Base-by-base conservation (phyloP, 2,329 filamentous ascomycete species). In the Hyphodiscus sp. region DNA sequence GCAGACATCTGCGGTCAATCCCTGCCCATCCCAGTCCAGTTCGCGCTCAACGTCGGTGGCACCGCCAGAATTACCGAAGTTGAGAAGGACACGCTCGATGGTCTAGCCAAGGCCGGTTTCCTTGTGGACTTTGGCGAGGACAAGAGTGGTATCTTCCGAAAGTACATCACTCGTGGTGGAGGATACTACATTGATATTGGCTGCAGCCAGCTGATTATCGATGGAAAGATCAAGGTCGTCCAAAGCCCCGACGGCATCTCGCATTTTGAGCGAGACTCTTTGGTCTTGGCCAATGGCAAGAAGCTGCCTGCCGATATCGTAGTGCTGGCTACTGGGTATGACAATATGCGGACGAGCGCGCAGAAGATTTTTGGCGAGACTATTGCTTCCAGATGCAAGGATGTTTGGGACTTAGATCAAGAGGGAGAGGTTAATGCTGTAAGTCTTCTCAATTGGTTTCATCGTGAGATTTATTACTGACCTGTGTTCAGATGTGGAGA, bases 151-250 rank as follows among this genome's bases (percentile, higher is more conserved):
- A 70, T 76, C 52, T 62, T 66, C 9, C 67, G 69, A 18, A 84
- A 84, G 64, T 85, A 84, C 63, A 13, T 26, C 23, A 26, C 23
- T 8, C 23, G 23, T 26, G 23, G 23, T 26, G 79, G 79, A 1
- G 78, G 79, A 0, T 81, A 81, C 58, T 81, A 81, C 60, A 77
- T 82, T 53, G 76, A 82, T 56, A 76, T 80, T 16, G 79, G 79
- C 1, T 73, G 70, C 13, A 75, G 72, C 11, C 67, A 75, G 57
- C 68, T 80, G 20, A 78, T 82, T 54, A 68, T 70, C 29, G 73
- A 78, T 29, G 76, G 78, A 6, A 77, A 78, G 61, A 75, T 81
- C 59, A 76, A 75, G 50, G 65, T 81, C 19, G 72, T 73, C 49
- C 70, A 72, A 44, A 71, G 68, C 18, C 72, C 71, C 2, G 72